These are phyloP conservation scores for Cercis canadensis DNA, from an alignment of 306 rosid species.

Conservation along the genomic window DNA sequence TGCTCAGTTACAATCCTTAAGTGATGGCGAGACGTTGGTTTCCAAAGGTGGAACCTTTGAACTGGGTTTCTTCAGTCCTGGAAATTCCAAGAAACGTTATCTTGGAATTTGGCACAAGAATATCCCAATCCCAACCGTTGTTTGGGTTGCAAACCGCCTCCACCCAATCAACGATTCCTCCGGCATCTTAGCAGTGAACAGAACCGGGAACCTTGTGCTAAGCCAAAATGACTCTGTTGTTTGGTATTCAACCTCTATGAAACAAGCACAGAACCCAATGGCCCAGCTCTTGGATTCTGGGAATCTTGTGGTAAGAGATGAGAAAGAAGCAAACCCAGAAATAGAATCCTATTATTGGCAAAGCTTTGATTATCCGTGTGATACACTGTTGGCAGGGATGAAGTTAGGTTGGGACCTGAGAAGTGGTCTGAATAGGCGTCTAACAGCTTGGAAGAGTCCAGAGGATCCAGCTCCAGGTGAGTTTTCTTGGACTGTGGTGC, in stretches of 20 bases:
- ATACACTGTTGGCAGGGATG: constrained; percentile 42
- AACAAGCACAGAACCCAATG: not conserved
- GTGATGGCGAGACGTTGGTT: constrained; percentile 44
- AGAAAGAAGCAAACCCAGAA: not conserved
- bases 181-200: constrained; percentile 20
- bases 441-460: constrained; percentile 32
- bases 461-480: constrained; percentile 44
- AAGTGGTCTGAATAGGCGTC: not conserved
- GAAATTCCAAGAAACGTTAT: constrained; percentile 49
- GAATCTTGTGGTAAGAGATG: constrained; percentile 39
- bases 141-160: constrained; percentile 60
- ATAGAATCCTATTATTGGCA: constrained; percentile 33
- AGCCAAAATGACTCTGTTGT: constrained; percentile 31
- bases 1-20: constrained; percentile 42
- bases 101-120: constrained; percentile 62
- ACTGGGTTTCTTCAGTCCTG: constrained; percentile 65
- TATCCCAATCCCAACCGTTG: constrained; percentile 47
- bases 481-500: constrained; percentile 6
- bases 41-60: constrained; percentile 57
- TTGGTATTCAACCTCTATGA: constrained; percentile 34
- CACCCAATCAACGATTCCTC: constrained; percentile 45
- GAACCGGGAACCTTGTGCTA: too few species aligned
- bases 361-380: constrained; percentile 38
- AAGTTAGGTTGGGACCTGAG: constrained; percentile 41
- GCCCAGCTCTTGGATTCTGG: constrained; percentile 37